Evolutionary conservation across 2,329 filamentous ascomycete genomes (phyloP).

Genomic region (Pseudogymnoascus sp.): DNA sequence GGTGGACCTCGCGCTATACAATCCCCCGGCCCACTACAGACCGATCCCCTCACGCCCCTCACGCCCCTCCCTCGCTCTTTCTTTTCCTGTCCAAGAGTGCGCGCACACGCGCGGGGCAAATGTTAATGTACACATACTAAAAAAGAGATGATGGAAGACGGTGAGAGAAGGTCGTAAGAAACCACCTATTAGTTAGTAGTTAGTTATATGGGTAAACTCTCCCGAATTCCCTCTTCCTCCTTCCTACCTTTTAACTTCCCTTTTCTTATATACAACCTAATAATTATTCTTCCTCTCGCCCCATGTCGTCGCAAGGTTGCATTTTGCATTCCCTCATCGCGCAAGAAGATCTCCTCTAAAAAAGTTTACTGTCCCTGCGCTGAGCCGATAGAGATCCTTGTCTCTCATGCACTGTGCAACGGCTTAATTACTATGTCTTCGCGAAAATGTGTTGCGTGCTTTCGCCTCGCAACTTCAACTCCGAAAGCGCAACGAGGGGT

Average conservation of each 20-base stretch:
- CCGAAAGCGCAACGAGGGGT: conserved; percentile 1
- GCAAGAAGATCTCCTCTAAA: conserved; percentile 2
- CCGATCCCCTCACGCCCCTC: neutral
- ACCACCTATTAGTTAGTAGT: too few species aligned
- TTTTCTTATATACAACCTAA: neutral
- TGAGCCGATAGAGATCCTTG: neutral
- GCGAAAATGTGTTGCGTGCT: conserved; percentile 6
- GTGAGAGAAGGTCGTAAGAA: conserved; percentile 2
- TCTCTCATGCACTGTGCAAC: conserved; percentile 8
- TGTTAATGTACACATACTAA: neutral
- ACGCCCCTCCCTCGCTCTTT: neutral
- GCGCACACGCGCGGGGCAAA: neutral
- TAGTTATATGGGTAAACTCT: neutral
- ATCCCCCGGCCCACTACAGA: conserved; percentile 6
- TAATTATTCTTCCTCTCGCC: neutral
- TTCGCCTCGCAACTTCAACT: conserved; percentile 1
- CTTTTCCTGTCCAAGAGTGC: neutral
- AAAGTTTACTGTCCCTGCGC: conserved; percentile 1
- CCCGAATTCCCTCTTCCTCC: neutral
- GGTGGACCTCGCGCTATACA: neutral
- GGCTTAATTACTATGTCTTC: conserved; percentile 4
- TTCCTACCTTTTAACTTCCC: neutral
- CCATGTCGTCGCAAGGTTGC: neutral
- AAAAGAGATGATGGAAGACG: neutral
- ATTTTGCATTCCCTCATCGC: neutral